phyloP scores from a whole-genome alignment of 2,329 filamentous ascomycete species.

The Escovopsis sp. region DNA sequence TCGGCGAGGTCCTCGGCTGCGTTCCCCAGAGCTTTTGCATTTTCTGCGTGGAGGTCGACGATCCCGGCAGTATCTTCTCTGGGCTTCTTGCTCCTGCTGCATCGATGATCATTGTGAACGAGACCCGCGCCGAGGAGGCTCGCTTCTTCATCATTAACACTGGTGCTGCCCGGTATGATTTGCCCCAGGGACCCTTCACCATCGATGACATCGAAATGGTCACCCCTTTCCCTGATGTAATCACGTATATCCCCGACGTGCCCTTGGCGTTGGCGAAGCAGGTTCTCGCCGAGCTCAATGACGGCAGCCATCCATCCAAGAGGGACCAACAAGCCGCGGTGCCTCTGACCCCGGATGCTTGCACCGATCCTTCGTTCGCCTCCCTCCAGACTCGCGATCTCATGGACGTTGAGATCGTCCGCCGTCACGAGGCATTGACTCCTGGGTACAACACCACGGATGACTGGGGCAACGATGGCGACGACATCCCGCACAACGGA shows the following conservation, averaged over 20 bases:
- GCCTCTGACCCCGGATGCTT: slow-evolving; percentile 26
- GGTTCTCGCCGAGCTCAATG: slow-evolving; percentile 27
- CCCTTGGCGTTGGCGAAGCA: slow-evolving; percentile 28
- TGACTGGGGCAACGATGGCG: slow-evolving; percentile 40
- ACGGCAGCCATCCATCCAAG: slow-evolving; percentile 18
- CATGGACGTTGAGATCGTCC: slow-evolving; percentile 22
- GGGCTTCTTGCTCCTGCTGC: slow-evolving; percentile 34
- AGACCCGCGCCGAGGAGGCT: slow-evolving; percentile 31
- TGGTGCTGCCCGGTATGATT: slow-evolving; percentile 45
- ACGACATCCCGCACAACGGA: slow-evolving; percentile 36
- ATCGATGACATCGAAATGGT: slow-evolving; percentile 38
- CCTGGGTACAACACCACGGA: slow-evolving; percentile 41
- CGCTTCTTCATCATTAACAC: slow-evolving; percentile 47
- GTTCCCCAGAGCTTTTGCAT: slow-evolving; percentile 45
- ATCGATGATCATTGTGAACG: slow-evolving; percentile 35
- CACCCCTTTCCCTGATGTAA: slow-evolving; percentile 37
- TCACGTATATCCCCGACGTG: slow-evolving; percentile 38
- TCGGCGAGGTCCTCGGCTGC: slow-evolving; percentile 44
- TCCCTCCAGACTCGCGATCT: slow-evolving; percentile 10
- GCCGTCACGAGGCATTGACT: slow-evolving; percentile 32
- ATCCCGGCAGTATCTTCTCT: slow-evolving; percentile 38
- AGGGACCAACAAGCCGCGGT: slow-evolving; percentile 19
- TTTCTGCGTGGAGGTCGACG: slow-evolving; percentile 36
- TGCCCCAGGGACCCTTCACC: slow-evolving; percentile 49
- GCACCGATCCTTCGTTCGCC: slow-evolving; percentile 29